A percentile compares a stretch with the other conserved stretches of the same genome.
phyloP scores from a whole-genome alignment of 805 yeast genomes.

The Debaryomyces tyrocola region DNA sequence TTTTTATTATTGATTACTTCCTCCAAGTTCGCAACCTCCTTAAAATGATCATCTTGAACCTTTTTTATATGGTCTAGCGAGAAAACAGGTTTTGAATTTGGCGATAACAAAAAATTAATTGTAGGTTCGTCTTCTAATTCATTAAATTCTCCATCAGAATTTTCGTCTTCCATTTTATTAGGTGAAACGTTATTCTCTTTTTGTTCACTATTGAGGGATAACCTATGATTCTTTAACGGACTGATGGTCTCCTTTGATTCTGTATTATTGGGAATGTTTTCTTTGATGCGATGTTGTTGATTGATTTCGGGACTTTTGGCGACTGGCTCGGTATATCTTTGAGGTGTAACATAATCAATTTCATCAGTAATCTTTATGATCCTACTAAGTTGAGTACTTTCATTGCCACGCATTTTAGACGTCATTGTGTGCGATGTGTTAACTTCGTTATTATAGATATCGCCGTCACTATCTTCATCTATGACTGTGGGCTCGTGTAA shows the following conservation, averaged over 20 bases:
- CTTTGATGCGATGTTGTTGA: conserved; percentile 23
- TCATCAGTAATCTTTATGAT: conserved; percentile 11
- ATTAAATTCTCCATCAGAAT: conserved; percentile 7
- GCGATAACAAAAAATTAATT: conserved; percentile 28
- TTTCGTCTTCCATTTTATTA: conserved; percentile 2
- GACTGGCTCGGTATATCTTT: conserved; percentile 29
- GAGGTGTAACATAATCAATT: conserved; percentile 27
- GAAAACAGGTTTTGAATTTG: conserved; percentile 33
- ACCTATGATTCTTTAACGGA: conserved; percentile 19
- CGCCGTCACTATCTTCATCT: conserved; percentile 22
- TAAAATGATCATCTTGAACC: conserved; percentile 21
- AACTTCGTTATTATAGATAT: conserved; percentile 11
- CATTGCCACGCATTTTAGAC: conserved; percentile 5
- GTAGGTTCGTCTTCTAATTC: conserved; percentile 27
- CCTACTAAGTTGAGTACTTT: conserved; percentile 18
- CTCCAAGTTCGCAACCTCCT: conserved; percentile 17
- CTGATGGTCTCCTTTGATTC: conserved; percentile 21
- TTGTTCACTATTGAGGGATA: not conserved
- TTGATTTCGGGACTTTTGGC: conserved; percentile 29
- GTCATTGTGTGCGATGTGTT: conserved; percentile 20
- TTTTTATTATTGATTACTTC: conserved; percentile 12
- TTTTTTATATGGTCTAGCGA: conserved; percentile 25
- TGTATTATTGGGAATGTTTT: conserved; percentile 8
- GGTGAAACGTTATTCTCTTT: not conserved
- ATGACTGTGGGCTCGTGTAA: conserved; percentile 11